phyloP scores from a whole-genome alignment of 306 rosid species.

The Medicago arabica region DNA sequence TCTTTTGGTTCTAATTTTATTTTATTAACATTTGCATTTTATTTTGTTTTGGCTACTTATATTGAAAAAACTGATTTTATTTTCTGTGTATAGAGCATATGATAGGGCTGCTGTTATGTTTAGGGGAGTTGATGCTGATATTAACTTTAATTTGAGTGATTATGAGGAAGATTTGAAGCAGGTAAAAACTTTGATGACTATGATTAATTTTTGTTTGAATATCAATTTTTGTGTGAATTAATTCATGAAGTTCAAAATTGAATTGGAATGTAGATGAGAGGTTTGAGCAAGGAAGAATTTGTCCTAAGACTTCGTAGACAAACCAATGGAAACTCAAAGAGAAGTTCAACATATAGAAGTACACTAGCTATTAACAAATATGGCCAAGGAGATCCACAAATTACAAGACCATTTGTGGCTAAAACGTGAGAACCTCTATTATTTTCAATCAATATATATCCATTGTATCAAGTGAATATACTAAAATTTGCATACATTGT shows the following conservation, averaged over 20 bases:
- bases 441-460: conserved; percentile 6
- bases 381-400: conserved; percentile 63
- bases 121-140: conserved; percentile 82
- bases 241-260: not conserved
- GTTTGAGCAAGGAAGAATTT: conserved; percentile 74
- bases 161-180: conserved; percentile 78
- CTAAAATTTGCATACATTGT: too few species aligned
- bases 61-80: not conserved
- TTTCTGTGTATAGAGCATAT: conserved; percentile 59
- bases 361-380: conserved; percentile 56
- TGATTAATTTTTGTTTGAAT: not conserved
- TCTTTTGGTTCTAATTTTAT: too few species aligned
- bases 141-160: conserved; percentile 70
- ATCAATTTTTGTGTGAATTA: not conserved
- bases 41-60: not conserved
- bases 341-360: conserved; percentile 64
- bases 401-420: conserved; percentile 49
- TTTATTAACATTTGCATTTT: too few species aligned
- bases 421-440: conserved; percentile 57
- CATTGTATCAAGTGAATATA: too few species aligned
- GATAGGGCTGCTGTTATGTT: conserved; percentile 89
- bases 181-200: conserved; percentile 43
- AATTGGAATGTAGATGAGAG: conserved; percentile 58
- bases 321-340: conserved; percentile 67
- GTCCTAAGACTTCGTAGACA: conserved; percentile 72